phyloP scores from a whole-genome alignment of 2,329 filamentous ascomycete species.

The Ceratocystis diversiconidia region DNA sequence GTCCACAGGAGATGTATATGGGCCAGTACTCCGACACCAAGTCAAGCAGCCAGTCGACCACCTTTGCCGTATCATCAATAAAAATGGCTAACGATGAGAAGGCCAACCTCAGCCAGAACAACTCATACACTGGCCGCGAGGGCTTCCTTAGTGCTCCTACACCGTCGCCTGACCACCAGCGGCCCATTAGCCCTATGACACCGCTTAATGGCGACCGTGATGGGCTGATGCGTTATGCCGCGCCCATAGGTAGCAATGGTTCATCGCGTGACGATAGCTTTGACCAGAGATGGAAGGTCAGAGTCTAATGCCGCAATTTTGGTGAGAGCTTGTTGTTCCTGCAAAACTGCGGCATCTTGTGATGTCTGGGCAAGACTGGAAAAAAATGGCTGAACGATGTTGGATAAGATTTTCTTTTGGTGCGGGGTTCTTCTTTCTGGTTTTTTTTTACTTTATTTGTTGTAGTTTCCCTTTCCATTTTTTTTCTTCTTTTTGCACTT shows the following conservation, averaged over 20 bases:
- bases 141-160: background rate
- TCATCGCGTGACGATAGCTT: background rate
- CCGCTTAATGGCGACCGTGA: conserved; percentile 21
- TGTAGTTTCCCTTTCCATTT: background rate
- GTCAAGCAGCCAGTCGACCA: conserved; percentile 27
- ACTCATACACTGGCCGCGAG: conserved; percentile 9
- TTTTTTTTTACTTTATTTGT: background rate
- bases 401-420: background rate
- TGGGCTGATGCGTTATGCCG: conserved; percentile 26
- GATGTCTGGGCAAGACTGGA: background rate
- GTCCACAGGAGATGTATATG: conserved; percentile 38
- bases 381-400: background rate
- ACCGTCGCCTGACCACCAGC: conserved; percentile 12
- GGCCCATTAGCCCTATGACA: conserved; percentile 21
- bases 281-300: background rate
- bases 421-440: background rate
- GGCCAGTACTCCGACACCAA: conserved; percentile 20
- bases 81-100: conserved; percentile 22
- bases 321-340: too few species aligned
- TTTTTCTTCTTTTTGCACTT: background rate
- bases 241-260: conserved; percentile 23
- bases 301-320: background rate
- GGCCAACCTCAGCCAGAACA: background rate
- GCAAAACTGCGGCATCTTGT: background rate
- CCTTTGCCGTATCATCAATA: conserved; percentile 32